These are phyloP conservation scores for Bruguiera hainesii DNA, from an alignment of 441 rosid species.

Conservation along the genomic window DNA sequence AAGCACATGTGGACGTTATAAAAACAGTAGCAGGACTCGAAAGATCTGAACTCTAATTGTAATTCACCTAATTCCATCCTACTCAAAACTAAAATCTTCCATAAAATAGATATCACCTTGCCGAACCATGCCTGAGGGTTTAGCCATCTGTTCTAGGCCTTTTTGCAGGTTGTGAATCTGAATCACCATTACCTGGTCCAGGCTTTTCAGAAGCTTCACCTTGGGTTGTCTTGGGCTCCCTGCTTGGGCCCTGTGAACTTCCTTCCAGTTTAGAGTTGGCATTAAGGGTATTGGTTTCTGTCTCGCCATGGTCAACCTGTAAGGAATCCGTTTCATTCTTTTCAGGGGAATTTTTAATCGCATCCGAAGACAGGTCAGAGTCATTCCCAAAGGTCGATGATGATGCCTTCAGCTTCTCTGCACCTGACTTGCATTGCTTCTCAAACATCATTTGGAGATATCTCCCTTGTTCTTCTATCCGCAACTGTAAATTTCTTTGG, in stretches of 20 bases:
- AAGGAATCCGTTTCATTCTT: conserved; percentile 32
- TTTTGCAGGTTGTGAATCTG: conserved; percentile 39
- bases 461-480: conserved; percentile 94
- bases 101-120: conserved; percentile 14
- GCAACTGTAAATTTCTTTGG: conserved; percentile 87
- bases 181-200: conserved; percentile 22
- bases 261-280: conserved; percentile 24
- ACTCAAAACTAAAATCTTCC: conserved; percentile 17
- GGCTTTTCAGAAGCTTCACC: conserved; percentile 27
- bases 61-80: conserved; percentile 26
- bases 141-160: conserved; percentile 42
- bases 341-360: conserved; percentile 27
- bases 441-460: conserved; percentile 94
- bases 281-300: conserved; percentile 11
- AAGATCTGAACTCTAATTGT: conserved; percentile 22
- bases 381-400: conserved; percentile 46
- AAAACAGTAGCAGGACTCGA: conserved; percentile 17
- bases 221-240: conserved; percentile 27
- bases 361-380: conserved; percentile 27
- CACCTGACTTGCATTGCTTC: conserved; percentile 69
- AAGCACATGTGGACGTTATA: conserved; percentile 7
- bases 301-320: conserved; percentile 28
- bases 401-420: conserved; percentile 49
- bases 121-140: conserved; percentile 20
- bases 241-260: conserved; percentile 22